Conservation (phyloP, 108 stramenopile species). For the Aurantiochytrium sp. region DNA sequence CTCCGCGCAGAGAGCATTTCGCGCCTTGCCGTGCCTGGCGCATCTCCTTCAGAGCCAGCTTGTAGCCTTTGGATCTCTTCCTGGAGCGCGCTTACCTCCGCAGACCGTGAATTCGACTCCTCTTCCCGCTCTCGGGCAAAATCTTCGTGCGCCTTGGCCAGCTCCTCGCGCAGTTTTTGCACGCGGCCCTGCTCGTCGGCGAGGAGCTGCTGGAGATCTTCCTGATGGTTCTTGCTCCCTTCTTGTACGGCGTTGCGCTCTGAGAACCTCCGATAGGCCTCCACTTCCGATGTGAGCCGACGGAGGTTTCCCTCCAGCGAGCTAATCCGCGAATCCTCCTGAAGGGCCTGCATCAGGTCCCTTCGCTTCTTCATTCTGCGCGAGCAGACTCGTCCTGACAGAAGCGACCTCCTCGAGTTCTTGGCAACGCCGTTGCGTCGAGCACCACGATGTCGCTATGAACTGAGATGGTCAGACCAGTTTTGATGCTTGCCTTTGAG, state of each 20-base stretch:
- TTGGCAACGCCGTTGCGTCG: not conserved
- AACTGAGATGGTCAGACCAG: too few relatives aligned
- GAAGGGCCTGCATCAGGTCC: not conserved
- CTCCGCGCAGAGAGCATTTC: not conserved
- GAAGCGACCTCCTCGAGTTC: not conserved
- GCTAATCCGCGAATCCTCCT: constrained; percentile 16
- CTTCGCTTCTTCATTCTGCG: constrained; percentile 12
- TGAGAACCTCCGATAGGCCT: not conserved
- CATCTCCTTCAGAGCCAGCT: not conserved
- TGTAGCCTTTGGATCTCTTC: not conserved
- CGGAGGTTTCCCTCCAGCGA: constrained; percentile 26
- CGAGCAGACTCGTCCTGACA: not conserved
- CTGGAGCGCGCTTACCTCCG: not conserved
- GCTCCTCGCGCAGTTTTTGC: not conserved
- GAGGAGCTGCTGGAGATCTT: not conserved
- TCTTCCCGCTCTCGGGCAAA: not conserved
- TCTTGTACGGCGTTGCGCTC: not conserved
- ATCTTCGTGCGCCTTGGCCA: not conserved
- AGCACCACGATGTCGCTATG: not conserved
- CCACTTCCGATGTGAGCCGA: not conserved
- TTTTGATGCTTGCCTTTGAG: too few relatives aligned
- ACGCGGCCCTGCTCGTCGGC: not conserved
- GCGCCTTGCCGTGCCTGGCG: not conserved
- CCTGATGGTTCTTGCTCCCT: constrained; percentile 10
- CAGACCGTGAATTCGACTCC: not conserved